Evolutionary conservation across 2,329 filamentous ascomycete genomes (phyloP).

Genomic region (Penicillium sp.): DNA sequence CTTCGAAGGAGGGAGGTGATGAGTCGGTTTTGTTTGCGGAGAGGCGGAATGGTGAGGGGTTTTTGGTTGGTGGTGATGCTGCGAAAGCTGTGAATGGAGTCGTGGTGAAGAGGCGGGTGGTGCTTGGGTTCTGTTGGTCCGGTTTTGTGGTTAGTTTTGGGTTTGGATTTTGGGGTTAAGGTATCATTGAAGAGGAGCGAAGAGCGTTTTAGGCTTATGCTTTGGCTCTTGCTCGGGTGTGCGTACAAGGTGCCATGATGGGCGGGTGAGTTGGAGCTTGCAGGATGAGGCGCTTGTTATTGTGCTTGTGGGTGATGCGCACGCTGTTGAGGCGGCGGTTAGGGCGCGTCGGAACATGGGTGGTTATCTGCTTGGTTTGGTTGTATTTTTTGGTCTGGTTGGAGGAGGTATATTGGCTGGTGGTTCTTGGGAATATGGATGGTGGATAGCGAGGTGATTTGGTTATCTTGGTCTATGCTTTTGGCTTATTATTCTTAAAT

Average conservation of each 20-base stretch:
- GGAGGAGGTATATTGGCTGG: not conserved
- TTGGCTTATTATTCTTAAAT: not conserved
- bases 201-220: not conserved
- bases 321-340: conserved; percentile 16
- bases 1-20: conserved; percentile 13
- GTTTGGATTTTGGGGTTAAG: not conserved
- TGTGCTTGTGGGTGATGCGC: conserved; percentile 8
- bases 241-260: conserved; percentile 21
- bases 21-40: conserved; percentile 21
- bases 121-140: not conserved
- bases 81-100: conserved; percentile 16
- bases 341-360: conserved; percentile 19
- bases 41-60: conserved; percentile 24
- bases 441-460: not conserved
- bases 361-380: not conserved
- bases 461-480: not conserved
- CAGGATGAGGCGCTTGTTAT: conserved; percentile 1
- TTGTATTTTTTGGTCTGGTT: not conserved
- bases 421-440: not conserved
- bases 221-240: not conserved
- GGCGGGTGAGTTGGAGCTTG: conserved; percentile 14
- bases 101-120: conserved; percentile 16
- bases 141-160: not conserved
- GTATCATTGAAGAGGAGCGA: not conserved
- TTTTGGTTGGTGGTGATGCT: conserved; percentile 13